Base-by-base conservation (phyloP, 108 stramenopile genomes). In the Skeletonema tropicum region DNA sequence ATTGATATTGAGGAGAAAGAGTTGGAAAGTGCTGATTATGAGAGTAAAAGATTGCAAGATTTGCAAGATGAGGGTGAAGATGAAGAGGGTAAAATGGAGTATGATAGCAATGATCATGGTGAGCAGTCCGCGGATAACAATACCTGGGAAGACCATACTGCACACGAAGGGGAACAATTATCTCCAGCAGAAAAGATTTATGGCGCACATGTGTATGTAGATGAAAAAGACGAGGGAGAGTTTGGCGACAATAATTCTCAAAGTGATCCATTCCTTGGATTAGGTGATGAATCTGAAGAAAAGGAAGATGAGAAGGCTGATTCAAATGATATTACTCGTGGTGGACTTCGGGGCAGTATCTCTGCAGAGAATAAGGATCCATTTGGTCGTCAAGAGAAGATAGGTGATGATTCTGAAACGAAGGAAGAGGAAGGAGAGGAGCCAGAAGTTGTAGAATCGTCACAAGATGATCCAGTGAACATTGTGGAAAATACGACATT, bases 371-470 rank as follows among this genome's bases (percentile, higher is more conserved):
- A 23, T 23, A 55, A 55, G 52, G n/a, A 55, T 55, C 52, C 19
- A 55, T 55, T 55, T 23, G 52, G 21, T 0, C 52, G 52, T 55
- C 21, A 55, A 23, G 21, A 55, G 23, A 23, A 25, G 52, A 21
- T 23, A 25, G 23, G 23, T 10, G 15, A 55, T 55, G 3, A 25
- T 25, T 4, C 25, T 10, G 52, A 55, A 23, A 6, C 23, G 23
- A 11, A 55, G 8, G 23, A 55, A 25, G 7, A 55, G 5, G 85
- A 85, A 49, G 76, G 86, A 41, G 65, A 87, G 14, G 35, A 58
- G n/a, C 82, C n/a, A n/a, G n/a, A 86, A 65, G 75, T 70, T 17
- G 87, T 85, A 87, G 76, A 88, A 17, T 90, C 88, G 41, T 87
- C 89, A 6, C 87, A 84, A 58, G 87, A 88, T 13, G 84, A 86